Percentiles rank a stretch among this genome's conserved stretches.
Evolutionary conservation across 2,329 filamentous ascomycete species (phyloP).

Genomic region (Endoconidiophora polonica): DNA sequence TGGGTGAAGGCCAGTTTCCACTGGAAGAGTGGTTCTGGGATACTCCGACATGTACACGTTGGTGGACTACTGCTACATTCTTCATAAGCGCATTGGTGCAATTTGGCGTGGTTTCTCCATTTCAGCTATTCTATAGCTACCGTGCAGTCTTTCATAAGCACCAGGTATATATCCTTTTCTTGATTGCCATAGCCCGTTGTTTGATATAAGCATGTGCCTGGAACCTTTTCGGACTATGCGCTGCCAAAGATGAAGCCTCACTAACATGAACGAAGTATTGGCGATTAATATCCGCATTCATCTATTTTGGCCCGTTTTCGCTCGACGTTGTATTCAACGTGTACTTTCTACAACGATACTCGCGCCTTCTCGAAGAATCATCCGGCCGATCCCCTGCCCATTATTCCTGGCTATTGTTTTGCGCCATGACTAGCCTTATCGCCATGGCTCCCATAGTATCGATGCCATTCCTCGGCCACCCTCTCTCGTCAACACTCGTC

Average conservation of each 20-base stretch:
- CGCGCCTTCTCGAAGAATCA: constrained; percentile 83
- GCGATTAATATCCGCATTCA: constrained; percentile 88
- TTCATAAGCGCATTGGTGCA: constrained; percentile 79
- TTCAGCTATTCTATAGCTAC: constrained; percentile 95
- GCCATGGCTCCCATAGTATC: constrained; percentile 71
- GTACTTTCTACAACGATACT: constrained; percentile 95
- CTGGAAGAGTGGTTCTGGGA: constrained; percentile 98
- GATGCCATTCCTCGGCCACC: constrained; percentile 87
- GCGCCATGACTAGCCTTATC: constrained; percentile 65
- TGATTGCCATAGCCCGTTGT: background rate
- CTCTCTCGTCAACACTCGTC: constrained; percentile 79
- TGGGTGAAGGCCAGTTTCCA: constrained; percentile 49
- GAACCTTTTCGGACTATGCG: background rate
- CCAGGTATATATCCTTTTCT: constrained; percentile 44
- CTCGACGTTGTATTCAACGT: constrained; percentile 94
- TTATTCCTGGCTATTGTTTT: constrained; percentile 87
- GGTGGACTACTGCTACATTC: constrained; percentile 91
- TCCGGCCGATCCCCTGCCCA: constrained; percentile 82
- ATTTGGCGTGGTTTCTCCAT: constrained; percentile 80
- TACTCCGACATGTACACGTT: constrained; percentile 88
- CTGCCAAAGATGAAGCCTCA: background rate
- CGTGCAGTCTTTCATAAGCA: constrained; percentile 79
- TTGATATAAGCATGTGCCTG: background rate
- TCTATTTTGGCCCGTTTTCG: constrained; percentile 90
- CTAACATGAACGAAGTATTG: constrained; percentile 50